These are phyloP conservation scores for Alternaria metachromatica DNA, from an alignment of 2,329 filamentous ascomycete genomes.

Conservation along the genomic window DNA sequence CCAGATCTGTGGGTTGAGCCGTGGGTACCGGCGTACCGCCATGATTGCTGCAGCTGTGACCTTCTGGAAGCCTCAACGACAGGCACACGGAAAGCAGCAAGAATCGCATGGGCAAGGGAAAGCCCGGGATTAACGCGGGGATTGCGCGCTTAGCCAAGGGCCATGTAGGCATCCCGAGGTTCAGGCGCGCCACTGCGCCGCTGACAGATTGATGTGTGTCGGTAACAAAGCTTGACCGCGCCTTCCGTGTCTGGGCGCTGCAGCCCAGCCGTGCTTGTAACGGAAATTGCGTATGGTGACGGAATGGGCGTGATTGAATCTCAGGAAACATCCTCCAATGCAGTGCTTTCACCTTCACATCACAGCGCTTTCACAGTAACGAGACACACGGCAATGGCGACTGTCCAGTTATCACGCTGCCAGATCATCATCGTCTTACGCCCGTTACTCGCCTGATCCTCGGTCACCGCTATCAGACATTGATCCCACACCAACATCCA, in stretches of 20 bases:
- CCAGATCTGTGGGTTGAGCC: conserved; percentile 1
- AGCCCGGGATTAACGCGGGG: conserved; percentile 12
- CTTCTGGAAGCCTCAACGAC: conserved; percentile 5
- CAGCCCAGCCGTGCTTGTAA: not conserved
- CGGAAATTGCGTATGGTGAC: not conserved
- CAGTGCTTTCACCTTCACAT: not conserved
- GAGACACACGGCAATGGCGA: not conserved
- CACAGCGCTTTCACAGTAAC: not conserved
- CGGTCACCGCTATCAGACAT: not conserved
- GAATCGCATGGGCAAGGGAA: not conserved
- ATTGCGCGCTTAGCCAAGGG: conserved; percentile 5
- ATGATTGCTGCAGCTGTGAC: not conserved
- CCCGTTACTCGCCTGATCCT: conserved; percentile 4
- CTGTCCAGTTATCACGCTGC: not conserved
- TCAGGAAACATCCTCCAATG: not conserved
- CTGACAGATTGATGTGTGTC: not conserved
- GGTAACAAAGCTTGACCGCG: conserved; percentile 5
- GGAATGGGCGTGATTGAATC: not conserved
- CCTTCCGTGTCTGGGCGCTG: conserved; percentile 15
- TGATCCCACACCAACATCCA: not conserved
- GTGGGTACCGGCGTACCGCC: not conserved
- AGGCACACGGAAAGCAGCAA: not conserved
- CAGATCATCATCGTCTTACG: not conserved
- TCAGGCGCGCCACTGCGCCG: not conserved
- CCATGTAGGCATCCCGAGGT: not conserved